Conservation (phyloP, 1,139 yeast genomes). For the Suhomyces terraborum region DNA sequence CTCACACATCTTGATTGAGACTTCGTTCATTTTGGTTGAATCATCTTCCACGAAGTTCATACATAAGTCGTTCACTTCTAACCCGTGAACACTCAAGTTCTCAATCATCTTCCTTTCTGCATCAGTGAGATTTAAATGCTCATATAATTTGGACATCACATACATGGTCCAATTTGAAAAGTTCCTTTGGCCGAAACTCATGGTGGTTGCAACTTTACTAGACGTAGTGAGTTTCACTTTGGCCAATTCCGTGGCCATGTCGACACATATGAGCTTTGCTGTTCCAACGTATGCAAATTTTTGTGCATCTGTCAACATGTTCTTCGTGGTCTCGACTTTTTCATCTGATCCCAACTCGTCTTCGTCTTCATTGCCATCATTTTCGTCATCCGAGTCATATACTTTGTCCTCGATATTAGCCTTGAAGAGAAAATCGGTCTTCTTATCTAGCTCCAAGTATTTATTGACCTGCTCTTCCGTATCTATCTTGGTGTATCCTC, state of each 20-base stretch:
- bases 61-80: conserved; percentile 70
- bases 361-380: conserved; percentile 23
- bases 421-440: conserved; percentile 80
- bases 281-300: conserved; percentile 91
- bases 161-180: conserved; percentile 85
- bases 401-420: conserved; percentile 17
- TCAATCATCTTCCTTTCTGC: conserved; percentile 90
- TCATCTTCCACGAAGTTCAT: conserved; percentile 46
- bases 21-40: conserved; percentile 16
- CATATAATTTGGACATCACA: conserved; percentile 69
- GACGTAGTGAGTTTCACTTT: conserved; percentile 54
- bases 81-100: conserved; percentile 79
- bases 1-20: conserved; percentile 13
- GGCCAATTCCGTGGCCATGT: conserved; percentile 81
- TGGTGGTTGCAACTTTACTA: conserved; percentile 54
- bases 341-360: conserved; percentile 54
- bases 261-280: conserved; percentile 70
- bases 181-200: conserved; percentile 74
- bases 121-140: conserved; percentile 72
- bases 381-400: conserved; percentile 11
- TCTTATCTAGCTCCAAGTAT: conserved; percentile 70
- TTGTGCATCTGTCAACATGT: conserved; percentile 79
- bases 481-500: conserved; percentile 87
- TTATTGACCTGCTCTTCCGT: conserved; percentile 85
- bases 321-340: conserved; percentile 78